Evolutionary conservation across 75 land plant species (phyloP).

Genomic region (Chamaecyparis obtusa): DNA sequence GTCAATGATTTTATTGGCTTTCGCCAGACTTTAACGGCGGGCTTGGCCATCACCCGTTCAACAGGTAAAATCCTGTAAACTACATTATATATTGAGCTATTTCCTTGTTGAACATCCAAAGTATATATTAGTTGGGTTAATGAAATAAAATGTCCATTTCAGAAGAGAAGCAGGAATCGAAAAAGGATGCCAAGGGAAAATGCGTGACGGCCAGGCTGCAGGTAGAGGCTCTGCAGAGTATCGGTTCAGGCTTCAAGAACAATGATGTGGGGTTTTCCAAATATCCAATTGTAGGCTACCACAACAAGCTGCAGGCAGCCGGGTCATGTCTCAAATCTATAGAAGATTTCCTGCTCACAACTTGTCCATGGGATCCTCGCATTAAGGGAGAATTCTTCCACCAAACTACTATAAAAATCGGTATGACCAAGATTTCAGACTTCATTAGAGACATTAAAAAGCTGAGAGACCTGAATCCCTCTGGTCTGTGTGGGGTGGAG

Average conservation of each 20-base stretch:
- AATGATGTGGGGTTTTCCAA: conserved; percentile 36
- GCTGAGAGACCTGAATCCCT: conserved; percentile 43
- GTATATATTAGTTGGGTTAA: no score
- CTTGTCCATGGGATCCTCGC: conserved; percentile 79
- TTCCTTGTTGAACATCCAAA: no score
- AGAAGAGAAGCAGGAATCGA: conserved; percentile 51
- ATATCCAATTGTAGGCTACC: conserved; percentile 68
- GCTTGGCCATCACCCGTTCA: conserved; percentile 19
- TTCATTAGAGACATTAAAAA: conserved; percentile 74
- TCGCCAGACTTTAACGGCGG: conserved; percentile 26
- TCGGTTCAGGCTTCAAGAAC: conserved; percentile 52
- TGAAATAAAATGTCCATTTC: not conserved
- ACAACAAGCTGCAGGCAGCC: conserved; percentile 51
- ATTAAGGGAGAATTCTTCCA: conserved; percentile 53
- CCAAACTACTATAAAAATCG: conserved; percentile 51
- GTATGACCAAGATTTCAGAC: conserved; percentile 26
- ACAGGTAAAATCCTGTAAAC: conserved; percentile 22
- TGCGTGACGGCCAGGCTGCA: conserved; percentile 32
- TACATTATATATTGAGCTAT: not conserved
- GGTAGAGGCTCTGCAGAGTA: conserved; percentile 4
- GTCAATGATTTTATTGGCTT: conserved; percentile 56
- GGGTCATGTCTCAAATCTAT: conserved; percentile 38
- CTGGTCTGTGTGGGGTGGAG: conserved; percentile 57
- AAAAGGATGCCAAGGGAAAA: conserved; percentile 36
- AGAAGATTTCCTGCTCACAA: conserved; percentile 22